A percentile compares a stretch with the other conserved stretches of the same genome.
These are phyloP conservation scores for rapeseed (Brassica napus) DNA, from an alignment of 345 rosid species.

Conservation along the genomic window Da-Ae NC_063436.1:10691501-10692000, in stretches of 20 bases:
- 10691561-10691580: neutral
- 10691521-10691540: neutral
- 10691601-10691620: neutral
- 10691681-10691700: neutral
- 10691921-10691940: neutral
- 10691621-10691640: neutral
- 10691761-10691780: neutral
- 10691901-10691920: neutral
- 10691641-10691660: neutral
- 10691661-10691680: neutral
- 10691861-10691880: neutral
- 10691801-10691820: neutral
- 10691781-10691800: neutral
- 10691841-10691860: neutral
- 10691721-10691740: too few relatives aligned
- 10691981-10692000: neutral
- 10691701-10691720: neutral
- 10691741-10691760: neutral
- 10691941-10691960: neutral
- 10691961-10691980: neutral
- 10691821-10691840: neutral
- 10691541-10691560: neutral
- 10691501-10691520: neutral
- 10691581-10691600: neutral
- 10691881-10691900: neutral